Evolutionary conservation across 2,329 filamentous ascomycete genomes (phyloP), one percentile per base, ranked within the genome.

Genomic region (Fusarium sp.): DNA sequence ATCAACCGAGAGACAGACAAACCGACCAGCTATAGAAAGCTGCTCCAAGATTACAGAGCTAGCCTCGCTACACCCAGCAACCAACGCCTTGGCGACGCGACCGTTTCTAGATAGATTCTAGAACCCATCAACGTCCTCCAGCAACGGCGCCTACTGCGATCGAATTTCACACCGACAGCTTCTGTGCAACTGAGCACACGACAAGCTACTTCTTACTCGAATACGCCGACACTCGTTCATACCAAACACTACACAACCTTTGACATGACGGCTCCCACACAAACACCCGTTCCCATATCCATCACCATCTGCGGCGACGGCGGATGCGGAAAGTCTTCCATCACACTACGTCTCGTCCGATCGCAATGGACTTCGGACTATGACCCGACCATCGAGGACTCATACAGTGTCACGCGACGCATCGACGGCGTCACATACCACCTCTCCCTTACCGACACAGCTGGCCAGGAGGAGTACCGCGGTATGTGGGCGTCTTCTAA

Each of bases 231-330:
- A 36, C 42, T 55, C 40, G 38, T 17, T 40, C 42, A 42, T 14
- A 40, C 13, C 22, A 22, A 31, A 48, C 38, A 28, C 20, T 46
- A 39, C 43, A 13, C 36, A 33, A 18, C 40, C 42, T 20, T 53
- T 58, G 58, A 42, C 43, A 75, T 75, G 73, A 55, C 73, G 17
- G 46, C 64, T 31, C 67, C 66, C 24, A 49, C 66, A 45, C 73
- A 75, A 46, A 68, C 74, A 28, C 84, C 86, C 1, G 81, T 88
- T 18, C 87, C 87, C 65, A 90, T 91, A 76, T 86, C 90, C 69
- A 94, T 95, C 77, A 95, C 93, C 59, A 93, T 96, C 79, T 95
- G 92, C 81, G 93, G 93, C 77, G 93, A 95, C 78, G 93, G 93
- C 75, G 93, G 93, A 64, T 94, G 91, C 78, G 92, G 92, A 76